phyloP scores from a whole-genome alignment of 2,329 filamentous ascomycete species.

The Paracoccidioides brasiliensis region DNA sequence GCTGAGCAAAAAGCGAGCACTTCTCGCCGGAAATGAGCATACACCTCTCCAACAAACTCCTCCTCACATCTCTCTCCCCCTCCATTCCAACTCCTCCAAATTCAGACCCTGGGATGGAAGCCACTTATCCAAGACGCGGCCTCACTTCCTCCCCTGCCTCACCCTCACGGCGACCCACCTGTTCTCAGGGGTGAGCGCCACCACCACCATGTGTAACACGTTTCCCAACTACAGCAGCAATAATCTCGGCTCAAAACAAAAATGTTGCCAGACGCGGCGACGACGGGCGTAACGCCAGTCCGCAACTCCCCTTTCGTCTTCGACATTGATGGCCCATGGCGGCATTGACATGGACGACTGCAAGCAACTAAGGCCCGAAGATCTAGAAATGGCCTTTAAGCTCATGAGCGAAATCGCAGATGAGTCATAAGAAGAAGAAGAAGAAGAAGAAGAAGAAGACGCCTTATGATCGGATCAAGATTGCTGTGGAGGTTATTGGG shows the following conservation, averaged over 20 bases:
- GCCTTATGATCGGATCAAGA: not conserved
- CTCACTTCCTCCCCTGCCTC: not conserved
- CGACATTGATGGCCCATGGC: not conserved
- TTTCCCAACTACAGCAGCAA: not conserved
- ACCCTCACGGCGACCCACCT: not conserved
- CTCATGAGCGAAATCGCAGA: not conserved
- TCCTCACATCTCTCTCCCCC: not conserved
- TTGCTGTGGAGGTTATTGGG: not conserved
- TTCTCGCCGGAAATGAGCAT: not conserved
- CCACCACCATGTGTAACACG: not conserved
- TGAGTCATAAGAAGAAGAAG: not conserved
- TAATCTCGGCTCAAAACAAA: not conserved
- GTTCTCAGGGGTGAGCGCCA: not conserved
- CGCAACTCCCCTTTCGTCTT: not conserved
- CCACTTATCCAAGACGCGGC: not conserved
- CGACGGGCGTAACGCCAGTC: not conserved
- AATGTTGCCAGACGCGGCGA: not conserved
- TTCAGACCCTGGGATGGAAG: not conserved
- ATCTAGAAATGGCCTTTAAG: not conserved
- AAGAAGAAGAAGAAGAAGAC: not conserved
- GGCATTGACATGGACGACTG: not conserved
- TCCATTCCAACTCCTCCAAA: not conserved
- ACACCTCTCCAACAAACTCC: not conserved
- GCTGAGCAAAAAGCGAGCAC: not conserved
- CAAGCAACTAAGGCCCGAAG: not conserved